A percentile compares a stretch with the other conserved stretches of the same genome.
Evolutionary conservation across 805 yeast genomes (phyloP).

Genomic region (Candida suzukii): DNA sequence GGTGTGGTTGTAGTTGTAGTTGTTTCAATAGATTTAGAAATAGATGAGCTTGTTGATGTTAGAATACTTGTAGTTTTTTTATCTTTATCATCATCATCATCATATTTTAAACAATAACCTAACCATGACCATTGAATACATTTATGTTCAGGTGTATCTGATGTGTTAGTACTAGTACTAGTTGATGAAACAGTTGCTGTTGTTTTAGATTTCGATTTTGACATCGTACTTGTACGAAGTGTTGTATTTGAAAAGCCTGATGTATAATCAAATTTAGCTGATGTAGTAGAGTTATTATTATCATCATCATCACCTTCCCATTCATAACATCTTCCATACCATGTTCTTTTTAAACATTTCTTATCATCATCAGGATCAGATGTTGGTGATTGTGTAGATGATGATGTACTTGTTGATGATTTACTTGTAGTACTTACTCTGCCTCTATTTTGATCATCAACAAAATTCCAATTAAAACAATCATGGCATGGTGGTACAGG

Average conservation of each 20-base stretch:
- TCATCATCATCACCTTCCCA: conserved; percentile 22
- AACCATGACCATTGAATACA: conserved; percentile 4
- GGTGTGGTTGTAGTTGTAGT: background rate
- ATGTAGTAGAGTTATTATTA: conserved; percentile 8
- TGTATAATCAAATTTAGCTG: conserved; percentile 1
- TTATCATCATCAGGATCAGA: conserved; percentile 13
- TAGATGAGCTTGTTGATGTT: background rate
- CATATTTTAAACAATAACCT: conserved; percentile 5
- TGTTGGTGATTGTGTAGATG: conserved; percentile 12
- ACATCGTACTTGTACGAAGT: background rate
- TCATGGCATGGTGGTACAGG: conserved; percentile 82
- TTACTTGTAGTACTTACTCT: conserved; percentile 22
- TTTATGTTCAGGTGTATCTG: background rate
- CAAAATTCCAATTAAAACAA: conserved; percentile 83
- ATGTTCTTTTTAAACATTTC: conserved; percentile 48
- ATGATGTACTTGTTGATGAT: conserved; percentile 10
- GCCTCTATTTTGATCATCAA: conserved; percentile 32
- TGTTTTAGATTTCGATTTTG: conserved; percentile 1
- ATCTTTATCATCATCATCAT: background rate
- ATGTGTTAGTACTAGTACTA: conserved; percentile 1
- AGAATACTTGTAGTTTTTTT: background rate
- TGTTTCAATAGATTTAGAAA: background rate
- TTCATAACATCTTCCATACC: conserved; percentile 52
- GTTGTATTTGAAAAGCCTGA: conserved; percentile 1
- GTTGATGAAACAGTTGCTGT: background rate